Conservation (phyloP, 305 asterid genomes). For the Stenogyne calaminthoides region DNA sequence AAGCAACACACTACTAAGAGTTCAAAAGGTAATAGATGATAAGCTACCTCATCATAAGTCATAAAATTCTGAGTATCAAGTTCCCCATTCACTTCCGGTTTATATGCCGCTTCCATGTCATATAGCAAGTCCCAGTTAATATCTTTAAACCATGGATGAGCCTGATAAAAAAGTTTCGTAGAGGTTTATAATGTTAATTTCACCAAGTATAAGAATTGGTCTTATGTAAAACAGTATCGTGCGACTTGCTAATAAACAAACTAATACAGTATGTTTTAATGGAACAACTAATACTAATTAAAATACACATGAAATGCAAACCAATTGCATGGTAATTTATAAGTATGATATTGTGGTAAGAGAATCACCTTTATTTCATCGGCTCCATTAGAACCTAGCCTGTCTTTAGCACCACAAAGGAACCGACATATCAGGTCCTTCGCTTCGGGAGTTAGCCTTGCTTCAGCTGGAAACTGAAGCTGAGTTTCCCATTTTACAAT, state of each 20-base stretch:
- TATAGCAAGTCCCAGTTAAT: constrained; percentile 69
- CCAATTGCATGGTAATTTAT: neutral
- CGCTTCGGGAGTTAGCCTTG: constrained; percentile 72
- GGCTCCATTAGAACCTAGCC: constrained; percentile 80
- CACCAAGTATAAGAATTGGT: neutral
- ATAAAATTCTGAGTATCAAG: constrained; percentile 82
- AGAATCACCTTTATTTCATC: constrained; percentile 63
- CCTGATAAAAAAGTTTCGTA: constrained; percentile 42
- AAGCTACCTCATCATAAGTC: constrained; percentile 67
- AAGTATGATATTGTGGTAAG: neutral
- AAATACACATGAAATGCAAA: neutral
- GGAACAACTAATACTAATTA: neutral
- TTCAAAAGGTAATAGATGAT: neutral
- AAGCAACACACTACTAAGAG: neutral
- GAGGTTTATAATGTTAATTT: neutral
- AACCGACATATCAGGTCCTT: constrained; percentile 68
- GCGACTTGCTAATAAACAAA: neutral
- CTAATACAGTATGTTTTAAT: neutral
- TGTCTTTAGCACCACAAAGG: constrained; percentile 60
- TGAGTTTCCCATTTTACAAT: constrained; percentile 78
- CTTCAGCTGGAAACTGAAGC: constrained; percentile 64
- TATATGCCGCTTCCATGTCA: constrained; percentile 74
- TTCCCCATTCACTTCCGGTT: constrained; percentile 76
- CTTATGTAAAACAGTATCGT: neutral
- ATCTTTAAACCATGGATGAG: constrained; percentile 84